A percentile compares a stretch with the other conserved stretches of the same genome.
phyloP scores from a whole-genome alignment of 2,329 filamentous ascomycete species.

The Neonectria faginata region DNA sequence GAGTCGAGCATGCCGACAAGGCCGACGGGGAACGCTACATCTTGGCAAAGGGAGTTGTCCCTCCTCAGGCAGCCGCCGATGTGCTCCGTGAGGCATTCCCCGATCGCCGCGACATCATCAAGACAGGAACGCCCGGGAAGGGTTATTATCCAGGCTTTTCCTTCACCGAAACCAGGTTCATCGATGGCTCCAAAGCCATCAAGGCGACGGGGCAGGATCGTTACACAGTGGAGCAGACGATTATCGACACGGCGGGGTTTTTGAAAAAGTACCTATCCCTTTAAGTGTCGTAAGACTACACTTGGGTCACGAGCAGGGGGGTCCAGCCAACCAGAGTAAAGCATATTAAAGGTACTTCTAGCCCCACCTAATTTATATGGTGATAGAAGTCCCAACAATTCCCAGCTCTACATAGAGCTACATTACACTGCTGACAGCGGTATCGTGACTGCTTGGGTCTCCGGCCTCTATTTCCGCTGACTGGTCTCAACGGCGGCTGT shows the following conservation, averaged over 20 bases:
- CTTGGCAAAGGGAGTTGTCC: constrained; percentile 32
- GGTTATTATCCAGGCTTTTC: constrained; percentile 34
- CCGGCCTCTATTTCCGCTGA: too few species aligned
- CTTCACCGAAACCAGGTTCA: constrained; percentile 23
- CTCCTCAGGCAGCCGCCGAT: constrained; percentile 41
- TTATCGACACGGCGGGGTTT: constrained; percentile 40
- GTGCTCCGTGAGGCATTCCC: constrained; percentile 42
- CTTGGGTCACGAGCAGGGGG: too few species aligned
- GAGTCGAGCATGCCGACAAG: constrained; percentile 36
- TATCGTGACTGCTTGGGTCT: too few species aligned
- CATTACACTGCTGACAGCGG: too few species aligned
- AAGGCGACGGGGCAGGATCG: constrained; percentile 35
- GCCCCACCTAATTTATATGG: too few species aligned
- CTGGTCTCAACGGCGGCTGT: too few species aligned
- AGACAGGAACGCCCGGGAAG: constrained; percentile 35
- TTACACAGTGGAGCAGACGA: constrained; percentile 35
- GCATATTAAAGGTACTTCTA: too few species aligned
- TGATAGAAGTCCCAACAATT: too few species aligned
- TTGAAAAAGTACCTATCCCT: constrained; percentile 38
- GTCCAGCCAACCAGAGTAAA: too few species aligned
- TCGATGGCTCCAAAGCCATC: constrained; percentile 38
- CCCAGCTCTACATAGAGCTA: too few species aligned
- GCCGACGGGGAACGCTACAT: constrained; percentile 38
- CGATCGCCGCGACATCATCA: constrained; percentile 35
- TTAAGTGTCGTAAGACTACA: too few species aligned